phyloP scores from a whole-genome alignment of 306 rosid genomes.

The Ammopiptanthus mongolicus region DNA sequence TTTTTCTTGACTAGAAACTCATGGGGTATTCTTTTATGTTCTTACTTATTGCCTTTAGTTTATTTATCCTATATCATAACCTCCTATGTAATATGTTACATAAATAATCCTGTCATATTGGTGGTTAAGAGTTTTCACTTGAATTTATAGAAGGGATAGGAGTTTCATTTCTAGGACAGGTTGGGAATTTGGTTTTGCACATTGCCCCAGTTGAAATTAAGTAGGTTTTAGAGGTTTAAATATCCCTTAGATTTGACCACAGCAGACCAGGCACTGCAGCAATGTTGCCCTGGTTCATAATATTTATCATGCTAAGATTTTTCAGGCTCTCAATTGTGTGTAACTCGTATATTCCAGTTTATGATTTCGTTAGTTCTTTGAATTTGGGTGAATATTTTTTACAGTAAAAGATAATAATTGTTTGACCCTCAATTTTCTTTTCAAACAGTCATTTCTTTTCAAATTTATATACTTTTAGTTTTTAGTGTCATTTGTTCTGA shows the following conservation, averaged over 20 bases:
- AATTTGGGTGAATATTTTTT: neutral
- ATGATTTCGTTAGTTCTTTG: neutral
- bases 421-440: neutral
- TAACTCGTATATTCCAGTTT: neutral
- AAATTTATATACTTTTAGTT: neutral
- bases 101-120: neutral
- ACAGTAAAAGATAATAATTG: neutral
- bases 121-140: neutral
- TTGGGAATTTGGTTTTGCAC: neutral
- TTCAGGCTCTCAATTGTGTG: neutral
- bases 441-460: neutral
- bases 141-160: neutral
- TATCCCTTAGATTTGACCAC: neutral
- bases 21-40: neutral
- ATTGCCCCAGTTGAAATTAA: neutral
- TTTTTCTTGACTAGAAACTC: neutral
- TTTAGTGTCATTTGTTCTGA: neutral
- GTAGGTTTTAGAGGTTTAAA: neutral
- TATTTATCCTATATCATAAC: neutral
- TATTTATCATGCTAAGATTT: neutral
- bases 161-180: neutral
- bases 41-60: neutral
- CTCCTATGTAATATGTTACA: neutral
- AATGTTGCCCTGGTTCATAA: neutral
- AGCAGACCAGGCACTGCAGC: neutral